A percentile compares a stretch with the other conserved stretches of the same genome.
These are phyloP conservation scores for Protomyces inouyei DNA, from an alignment of 1,139 yeast genomes.

Conservation along the genomic window DNA sequence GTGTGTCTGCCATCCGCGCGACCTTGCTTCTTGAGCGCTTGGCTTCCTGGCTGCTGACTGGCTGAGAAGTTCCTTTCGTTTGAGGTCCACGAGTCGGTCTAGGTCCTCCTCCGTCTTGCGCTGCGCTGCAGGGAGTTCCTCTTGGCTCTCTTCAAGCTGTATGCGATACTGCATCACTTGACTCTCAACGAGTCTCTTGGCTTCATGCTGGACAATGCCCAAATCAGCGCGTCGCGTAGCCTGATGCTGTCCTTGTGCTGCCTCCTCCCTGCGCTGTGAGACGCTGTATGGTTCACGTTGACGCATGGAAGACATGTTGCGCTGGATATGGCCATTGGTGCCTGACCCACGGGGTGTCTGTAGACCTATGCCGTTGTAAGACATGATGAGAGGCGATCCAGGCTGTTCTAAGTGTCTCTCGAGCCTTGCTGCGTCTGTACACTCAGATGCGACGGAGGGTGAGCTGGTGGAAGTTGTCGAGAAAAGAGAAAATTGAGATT, in stretches of 20 bases:
- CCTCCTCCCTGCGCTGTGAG: slow-evolving; percentile 33
- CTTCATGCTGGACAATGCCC: slow-evolving; percentile 48
- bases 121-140: not conserved
- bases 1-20: slow-evolving; percentile 21
- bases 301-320: slow-evolving; percentile 44
- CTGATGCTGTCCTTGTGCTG: slow-evolving; percentile 31
- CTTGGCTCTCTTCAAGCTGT: slow-evolving; percentile 6
- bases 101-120: not conserved
- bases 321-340: slow-evolving; percentile 65
- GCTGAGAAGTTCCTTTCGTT: not conserved
- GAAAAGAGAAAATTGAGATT: too few species aligned
- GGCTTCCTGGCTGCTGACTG: not conserved
- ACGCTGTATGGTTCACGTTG: slow-evolving; percentile 39
- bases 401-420: too few species aligned
- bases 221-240: slow-evolving; percentile 37
- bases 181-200: slow-evolving; percentile 50
- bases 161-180: slow-evolving; percentile 35
- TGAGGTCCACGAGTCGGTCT: not conserved
- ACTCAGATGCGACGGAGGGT: too few species aligned
- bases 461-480: too few species aligned
- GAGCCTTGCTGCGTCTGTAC: too few species aligned
- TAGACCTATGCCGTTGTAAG: slow-evolving; percentile 61
- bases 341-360: slow-evolving; percentile 65
- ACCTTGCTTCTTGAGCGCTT: not conserved
- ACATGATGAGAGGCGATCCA: not conserved